A percentile compares a stretch with the other conserved stretches of the same genome.
Conservation (phyloP, 345 rosid species). For the Eucalyptus cloeziana region DNA sequence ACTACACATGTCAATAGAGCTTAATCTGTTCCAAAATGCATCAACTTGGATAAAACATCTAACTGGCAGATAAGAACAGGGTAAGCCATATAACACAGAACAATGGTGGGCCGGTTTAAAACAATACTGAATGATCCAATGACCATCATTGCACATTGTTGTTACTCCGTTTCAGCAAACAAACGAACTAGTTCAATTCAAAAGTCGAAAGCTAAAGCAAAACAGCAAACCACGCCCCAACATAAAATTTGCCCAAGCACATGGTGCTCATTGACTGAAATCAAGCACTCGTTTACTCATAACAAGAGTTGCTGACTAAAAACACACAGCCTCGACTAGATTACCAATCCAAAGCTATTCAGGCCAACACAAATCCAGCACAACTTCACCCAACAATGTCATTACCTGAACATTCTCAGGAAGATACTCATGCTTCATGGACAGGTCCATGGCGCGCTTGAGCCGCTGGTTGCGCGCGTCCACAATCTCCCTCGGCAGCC, state of each 20-base stretch:
- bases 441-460: conserved; percentile 16
- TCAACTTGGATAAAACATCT: not conserved
- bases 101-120: not conserved
- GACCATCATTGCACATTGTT: not conserved
- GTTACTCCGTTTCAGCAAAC: not conserved
- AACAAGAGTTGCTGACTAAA: not conserved
- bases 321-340: not conserved
- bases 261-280: not conserved
- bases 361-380: not conserved
- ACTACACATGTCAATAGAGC: not conserved
- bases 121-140: not conserved
- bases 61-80: not conserved
- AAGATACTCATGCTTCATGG: conserved; percentile 15
- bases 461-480: conserved; percentile 12
- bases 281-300: not conserved
- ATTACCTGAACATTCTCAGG: conserved; percentile 8
- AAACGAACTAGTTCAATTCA: not conserved
- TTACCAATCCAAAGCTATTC: not conserved
- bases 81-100: not conserved
- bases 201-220: not conserved
- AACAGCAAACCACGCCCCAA: not conserved
- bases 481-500: conserved; percentile 9
- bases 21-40: not conserved
- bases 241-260: not conserved
- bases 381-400: not conserved